These are phyloP conservation scores for Vigna mungo DNA, from an alignment of 306 rosid species.

Conservation along the genomic window DNA sequence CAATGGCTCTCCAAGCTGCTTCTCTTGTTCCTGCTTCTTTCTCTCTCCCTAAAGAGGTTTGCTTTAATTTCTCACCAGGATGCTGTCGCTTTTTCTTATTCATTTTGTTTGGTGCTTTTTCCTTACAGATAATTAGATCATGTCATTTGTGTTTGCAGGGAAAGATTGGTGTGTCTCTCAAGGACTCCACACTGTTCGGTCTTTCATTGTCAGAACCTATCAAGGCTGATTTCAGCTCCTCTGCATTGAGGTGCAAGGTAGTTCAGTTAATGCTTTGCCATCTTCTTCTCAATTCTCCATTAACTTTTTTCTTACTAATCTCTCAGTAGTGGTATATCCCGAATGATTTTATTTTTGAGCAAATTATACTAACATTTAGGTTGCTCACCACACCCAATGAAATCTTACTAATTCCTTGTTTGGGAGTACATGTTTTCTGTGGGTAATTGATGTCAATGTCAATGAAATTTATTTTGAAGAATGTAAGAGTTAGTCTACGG, in stretches of 20 bases:
- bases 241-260: slow-evolving; percentile 86
- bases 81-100: background rate
- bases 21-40: slow-evolving; percentile 56
- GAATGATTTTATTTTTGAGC: background rate
- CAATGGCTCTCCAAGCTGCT: slow-evolving; percentile 62
- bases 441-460: background rate
- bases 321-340: background rate
- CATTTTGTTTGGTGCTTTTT: background rate
- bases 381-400: background rate
- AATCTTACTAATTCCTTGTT: background rate
- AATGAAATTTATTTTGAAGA: background rate
- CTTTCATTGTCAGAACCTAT: slow-evolving; percentile 71
- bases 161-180: slow-evolving; percentile 62
- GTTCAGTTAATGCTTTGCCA: background rate
- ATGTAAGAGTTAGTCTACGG: background rate
- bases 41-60: slow-evolving; percentile 56
- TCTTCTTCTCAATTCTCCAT: slow-evolving; percentile 19
- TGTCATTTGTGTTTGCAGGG: slow-evolving; percentile 61
- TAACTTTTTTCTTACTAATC: slow-evolving; percentile 14
- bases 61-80: slow-evolving; percentile 17
- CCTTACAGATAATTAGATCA: slow-evolving; percentile 10
- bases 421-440: background rate
- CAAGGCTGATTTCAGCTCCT: slow-evolving; percentile 74
- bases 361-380: background rate
- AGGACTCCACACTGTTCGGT: slow-evolving; percentile 83